These are phyloP conservation scores for Sordaria brevicollis DNA, from an alignment of 495 filamentous ascomycete species.

Conservation along the genomic window DNA sequence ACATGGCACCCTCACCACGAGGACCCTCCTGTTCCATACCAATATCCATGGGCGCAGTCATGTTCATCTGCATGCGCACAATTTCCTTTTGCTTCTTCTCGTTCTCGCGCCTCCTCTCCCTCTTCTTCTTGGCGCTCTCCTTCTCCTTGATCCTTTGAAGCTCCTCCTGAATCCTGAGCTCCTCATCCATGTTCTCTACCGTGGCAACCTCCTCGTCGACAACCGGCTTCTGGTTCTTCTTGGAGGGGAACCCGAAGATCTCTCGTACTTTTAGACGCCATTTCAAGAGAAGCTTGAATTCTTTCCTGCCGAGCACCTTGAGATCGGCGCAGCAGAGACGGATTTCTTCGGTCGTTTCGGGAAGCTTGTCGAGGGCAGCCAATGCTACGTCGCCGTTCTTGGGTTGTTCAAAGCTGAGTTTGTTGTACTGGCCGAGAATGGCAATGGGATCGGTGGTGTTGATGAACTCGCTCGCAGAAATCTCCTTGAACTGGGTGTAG, in stretches of 20 bases:
- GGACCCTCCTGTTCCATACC: constrained; percentile 84
- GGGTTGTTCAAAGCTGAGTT: constrained; percentile 67
- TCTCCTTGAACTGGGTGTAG: constrained; percentile 84
- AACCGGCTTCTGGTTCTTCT: constrained; percentile 46
- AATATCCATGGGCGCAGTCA: constrained; percentile 92
- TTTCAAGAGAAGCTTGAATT: constrained; percentile 85
- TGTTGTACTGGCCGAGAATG: constrained; percentile 83
- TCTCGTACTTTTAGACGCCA: constrained; percentile 89
- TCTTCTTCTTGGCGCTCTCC: constrained; percentile 62
- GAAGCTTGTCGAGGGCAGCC: constrained; percentile 72
- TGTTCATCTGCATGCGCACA: constrained; percentile 88
- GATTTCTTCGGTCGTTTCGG: constrained; percentile 90
- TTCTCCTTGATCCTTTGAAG: constrained; percentile 71
- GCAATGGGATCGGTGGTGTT: constrained; percentile 90
- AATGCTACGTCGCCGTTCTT: constrained; percentile 76
- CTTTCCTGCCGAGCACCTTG: constrained; percentile 83
- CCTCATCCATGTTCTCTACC: constrained; percentile 85
- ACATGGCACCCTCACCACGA: constrained; percentile 67
- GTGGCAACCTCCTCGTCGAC: constrained; percentile 64
- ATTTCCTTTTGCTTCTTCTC: constrained; percentile 87
- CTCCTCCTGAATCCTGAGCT: constrained; percentile 79
- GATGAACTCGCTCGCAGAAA: constrained; percentile 82
- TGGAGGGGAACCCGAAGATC: constrained; percentile 76
- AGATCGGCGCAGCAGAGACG: constrained; percentile 77
- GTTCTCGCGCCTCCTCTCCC: constrained; percentile 71